Percentiles rank a stretch among this genome's conserved stretches.
Evolutionary conservation across 176 grass and related monocot genomes (phyloP).

Genomic region (Eragrostis curvula): DNA sequence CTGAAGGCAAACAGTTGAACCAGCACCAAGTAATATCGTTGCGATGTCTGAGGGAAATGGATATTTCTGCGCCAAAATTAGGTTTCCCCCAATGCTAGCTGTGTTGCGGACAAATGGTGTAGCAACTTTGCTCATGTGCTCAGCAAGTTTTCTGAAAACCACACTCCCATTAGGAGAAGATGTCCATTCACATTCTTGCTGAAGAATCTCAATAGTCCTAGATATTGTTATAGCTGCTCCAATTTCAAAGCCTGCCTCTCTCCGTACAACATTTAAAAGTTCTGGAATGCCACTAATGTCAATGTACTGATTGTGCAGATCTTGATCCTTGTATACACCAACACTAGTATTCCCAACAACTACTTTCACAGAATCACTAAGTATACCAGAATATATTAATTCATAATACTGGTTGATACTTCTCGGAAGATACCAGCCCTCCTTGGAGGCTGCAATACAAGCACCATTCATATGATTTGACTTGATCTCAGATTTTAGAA

Average conservation of each 20-base stretch:
- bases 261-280: constrained; percentile 47
- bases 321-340: constrained; percentile 78
- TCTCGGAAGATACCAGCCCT: constrained; percentile 63
- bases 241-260: constrained; percentile 52
- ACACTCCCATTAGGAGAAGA: constrained; percentile 33
- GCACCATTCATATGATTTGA: constrained; percentile 22
- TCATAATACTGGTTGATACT: constrained; percentile 55
- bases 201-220: constrained; percentile 58
- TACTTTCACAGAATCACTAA: constrained; percentile 50
- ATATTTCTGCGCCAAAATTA: constrained; percentile 76
- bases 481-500: constrained; percentile 78
- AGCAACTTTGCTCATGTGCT: constrained; percentile 83
- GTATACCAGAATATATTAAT: constrained; percentile 45
- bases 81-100: constrained; percentile 78
- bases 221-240: constrained; percentile 75
- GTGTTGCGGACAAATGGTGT: constrained; percentile 79
- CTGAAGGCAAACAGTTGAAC: constrained; percentile 58
- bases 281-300: constrained; percentile 72
- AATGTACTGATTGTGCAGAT: constrained; percentile 62
- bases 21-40: constrained; percentile 73
- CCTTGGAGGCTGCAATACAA: neutral
- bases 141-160: constrained; percentile 67
- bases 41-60: constrained; percentile 75
- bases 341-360: constrained; percentile 68
- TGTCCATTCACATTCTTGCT: constrained; percentile 21